Conservation (phyloP, 352 stramenopile genomes). For the Lagenidium giganteum region DNA sequence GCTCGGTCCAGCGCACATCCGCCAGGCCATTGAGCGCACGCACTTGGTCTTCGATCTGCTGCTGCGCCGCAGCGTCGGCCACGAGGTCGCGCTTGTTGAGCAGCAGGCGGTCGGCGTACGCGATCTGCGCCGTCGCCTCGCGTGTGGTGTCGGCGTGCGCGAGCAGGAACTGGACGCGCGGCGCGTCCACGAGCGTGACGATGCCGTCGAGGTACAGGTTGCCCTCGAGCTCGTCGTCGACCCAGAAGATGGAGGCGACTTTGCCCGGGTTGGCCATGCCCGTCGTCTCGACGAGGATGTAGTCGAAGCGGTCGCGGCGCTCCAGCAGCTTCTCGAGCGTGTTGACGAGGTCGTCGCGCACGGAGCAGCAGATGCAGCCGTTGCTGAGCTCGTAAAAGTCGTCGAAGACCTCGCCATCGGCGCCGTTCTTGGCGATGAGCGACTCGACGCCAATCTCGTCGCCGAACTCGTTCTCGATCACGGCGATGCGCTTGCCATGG, state of each 20-base stretch:
- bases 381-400: constrained; percentile 96
- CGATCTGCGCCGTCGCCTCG: constrained; percentile 95
- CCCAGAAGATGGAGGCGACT: constrained; percentile 95
- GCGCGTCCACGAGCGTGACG: constrained; percentile 96
- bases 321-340: constrained; percentile 83
- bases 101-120: constrained; percentile 97
- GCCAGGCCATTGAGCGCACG: constrained; percentile 63
- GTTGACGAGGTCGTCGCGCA: constrained; percentile 88
- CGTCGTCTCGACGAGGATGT: constrained; percentile 94
- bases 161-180: constrained; percentile 86
- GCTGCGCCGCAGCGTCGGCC: constrained; percentile 29
- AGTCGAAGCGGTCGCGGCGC: constrained; percentile 80
- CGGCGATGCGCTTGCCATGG: constrained; percentile 93
- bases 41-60: constrained; percentile 42
- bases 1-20: constrained; percentile 54
- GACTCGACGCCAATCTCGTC: constrained; percentile 94
- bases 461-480: constrained; percentile 99
- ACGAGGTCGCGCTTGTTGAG: constrained; percentile 99
- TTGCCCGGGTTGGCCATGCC: constrained; percentile 92
- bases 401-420: constrained; percentile 57
- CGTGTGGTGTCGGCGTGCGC: constrained; percentile 32
- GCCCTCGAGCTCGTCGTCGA: constrained; percentile 90
- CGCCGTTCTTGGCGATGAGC: constrained; percentile 77
- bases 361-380: constrained; percentile 98
- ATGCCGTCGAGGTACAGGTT: constrained; percentile 93